These are phyloP conservation scores for Populus hybrid DNA, from an alignment of 441 rosid genomes.

Conservation along the genomic window DNA sequence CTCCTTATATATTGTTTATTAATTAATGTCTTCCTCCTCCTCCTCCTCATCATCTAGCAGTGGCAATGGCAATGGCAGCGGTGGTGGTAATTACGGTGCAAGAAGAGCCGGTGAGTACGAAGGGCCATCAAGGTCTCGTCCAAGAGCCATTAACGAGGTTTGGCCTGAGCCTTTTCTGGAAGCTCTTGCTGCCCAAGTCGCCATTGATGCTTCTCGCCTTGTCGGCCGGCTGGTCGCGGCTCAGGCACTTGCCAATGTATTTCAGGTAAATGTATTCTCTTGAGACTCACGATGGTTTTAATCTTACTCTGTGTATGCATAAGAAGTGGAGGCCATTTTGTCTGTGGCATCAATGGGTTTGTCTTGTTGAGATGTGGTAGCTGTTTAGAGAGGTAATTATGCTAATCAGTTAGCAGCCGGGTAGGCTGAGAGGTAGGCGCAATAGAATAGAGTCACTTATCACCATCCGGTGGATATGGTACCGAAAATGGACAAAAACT, in stretches of 20 bases:
- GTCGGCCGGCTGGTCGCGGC: slow-evolving; percentile 73
- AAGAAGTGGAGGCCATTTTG: not conserved
- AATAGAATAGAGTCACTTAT: slow-evolving; percentile 1
- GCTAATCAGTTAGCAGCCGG: not conserved
- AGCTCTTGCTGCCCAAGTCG: slow-evolving; percentile 76
- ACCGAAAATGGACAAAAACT: slow-evolving; percentile 40
- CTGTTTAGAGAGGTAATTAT: not conserved
- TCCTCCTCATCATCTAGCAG: slow-evolving; percentile 41
- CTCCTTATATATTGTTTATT: slow-evolving; percentile 9
- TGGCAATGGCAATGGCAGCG: slow-evolving; percentile 21
- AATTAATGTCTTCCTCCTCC: slow-evolving; percentile 46
- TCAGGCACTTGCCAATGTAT: slow-evolving; percentile 68
- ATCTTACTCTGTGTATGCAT: not conserved
- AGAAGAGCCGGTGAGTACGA: slow-evolving; percentile 40
- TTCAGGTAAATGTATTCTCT: slow-evolving; percentile 47
- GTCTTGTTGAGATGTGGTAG: not conserved
- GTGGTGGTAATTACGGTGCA: slow-evolving; percentile 21
- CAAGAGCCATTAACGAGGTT: slow-evolving; percentile 54
- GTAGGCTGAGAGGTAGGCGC: slow-evolving; percentile 18
- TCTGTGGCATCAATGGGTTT: no score
- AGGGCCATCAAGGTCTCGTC: slow-evolving; percentile 66
- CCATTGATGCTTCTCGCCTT: slow-evolving; percentile 54
- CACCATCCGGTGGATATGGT: slow-evolving; percentile 16
- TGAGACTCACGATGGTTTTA: not conserved
- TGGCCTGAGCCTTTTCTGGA: slow-evolving; percentile 97